These are phyloP conservation scores for Colletotrichum shisoi DNA, from an alignment of 2,329 filamentous ascomycete species.

Conservation along the genomic window DNA sequence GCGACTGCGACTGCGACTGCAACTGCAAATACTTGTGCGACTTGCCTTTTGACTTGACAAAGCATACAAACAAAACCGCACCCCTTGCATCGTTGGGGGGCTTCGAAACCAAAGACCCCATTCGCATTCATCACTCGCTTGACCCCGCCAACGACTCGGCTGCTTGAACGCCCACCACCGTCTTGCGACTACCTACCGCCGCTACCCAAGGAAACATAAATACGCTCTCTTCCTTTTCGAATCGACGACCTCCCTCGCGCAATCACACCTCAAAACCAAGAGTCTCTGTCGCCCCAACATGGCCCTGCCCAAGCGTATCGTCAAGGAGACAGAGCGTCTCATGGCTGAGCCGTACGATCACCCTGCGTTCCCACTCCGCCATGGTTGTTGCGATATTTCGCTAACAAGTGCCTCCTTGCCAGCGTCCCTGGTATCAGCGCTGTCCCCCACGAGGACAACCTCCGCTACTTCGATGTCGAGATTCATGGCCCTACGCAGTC, in stretches of 20 bases:
- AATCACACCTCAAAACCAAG: neutral
- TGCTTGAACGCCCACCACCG: neutral
- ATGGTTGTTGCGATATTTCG: slow-evolving; percentile 12
- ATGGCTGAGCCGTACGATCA: slow-evolving; percentile 88
- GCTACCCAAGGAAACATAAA: neutral
- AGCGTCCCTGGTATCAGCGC: slow-evolving; percentile 97
- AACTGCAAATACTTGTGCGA: slow-evolving; percentile 17
- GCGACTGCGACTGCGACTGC: slow-evolving; percentile 18
- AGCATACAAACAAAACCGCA: neutral
- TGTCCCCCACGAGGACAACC: slow-evolving; percentile 93
- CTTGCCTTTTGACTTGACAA: neutral
- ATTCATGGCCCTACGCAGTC: slow-evolving; percentile 92
- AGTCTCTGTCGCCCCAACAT: slow-evolving; percentile 47
- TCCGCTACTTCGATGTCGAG: slow-evolving; percentile 97
- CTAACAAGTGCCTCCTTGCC: slow-evolving; percentile 28
- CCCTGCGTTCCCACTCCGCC: neutral
- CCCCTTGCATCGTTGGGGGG: neutral
- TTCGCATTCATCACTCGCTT: slow-evolving; percentile 27
- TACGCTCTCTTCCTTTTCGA: neutral
- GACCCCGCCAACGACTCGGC: slow-evolving; percentile 30
- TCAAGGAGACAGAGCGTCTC: slow-evolving; percentile 97
- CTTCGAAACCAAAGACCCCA: neutral
- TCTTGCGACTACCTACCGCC: slow-evolving; percentile 3
- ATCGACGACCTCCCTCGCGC: neutral
- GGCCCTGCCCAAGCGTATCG: slow-evolving; percentile 93